These are phyloP conservation scores for Coemansia sp. DNA, from an alignment of 192 early-diverging fungal species.

Conservation along the genomic window DNA sequence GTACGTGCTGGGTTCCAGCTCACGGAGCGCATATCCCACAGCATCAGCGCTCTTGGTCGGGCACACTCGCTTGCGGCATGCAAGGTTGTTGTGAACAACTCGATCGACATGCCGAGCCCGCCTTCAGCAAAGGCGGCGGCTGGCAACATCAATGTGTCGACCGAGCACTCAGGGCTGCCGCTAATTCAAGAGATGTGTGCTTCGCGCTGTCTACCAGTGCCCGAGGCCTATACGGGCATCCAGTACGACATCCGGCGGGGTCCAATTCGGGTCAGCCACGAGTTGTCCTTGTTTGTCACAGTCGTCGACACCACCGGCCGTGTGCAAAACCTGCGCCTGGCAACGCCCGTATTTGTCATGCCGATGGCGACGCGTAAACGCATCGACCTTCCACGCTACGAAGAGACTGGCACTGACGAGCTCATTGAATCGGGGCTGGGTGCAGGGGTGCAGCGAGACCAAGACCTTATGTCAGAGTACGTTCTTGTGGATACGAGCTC, in stretches of 20 bases:
- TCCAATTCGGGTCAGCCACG: conserved; percentile 35
- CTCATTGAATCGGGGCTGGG: conserved; percentile 30
- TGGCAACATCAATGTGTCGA: not conserved
- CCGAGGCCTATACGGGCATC: conserved; percentile 38
- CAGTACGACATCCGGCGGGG: conserved; percentile 48
- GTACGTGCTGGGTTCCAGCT: conserved; percentile 38
- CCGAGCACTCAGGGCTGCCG: conserved; percentile 14
- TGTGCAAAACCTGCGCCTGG: conserved; percentile 39
- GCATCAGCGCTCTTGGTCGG: conserved; percentile 8
- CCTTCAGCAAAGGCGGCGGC: not conserved
- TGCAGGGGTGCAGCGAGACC: conserved; percentile 19
- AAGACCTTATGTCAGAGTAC: conserved; percentile 36
- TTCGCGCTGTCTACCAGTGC: conserved; percentile 28
- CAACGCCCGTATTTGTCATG: conserved; percentile 41
- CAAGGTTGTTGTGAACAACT: conserved; percentile 20
- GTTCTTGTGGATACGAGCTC: conserved; percentile 34
- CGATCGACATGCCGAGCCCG: conserved; percentile 10
- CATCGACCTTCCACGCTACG: conserved; percentile 40
- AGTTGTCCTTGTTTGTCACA: conserved; percentile 29
- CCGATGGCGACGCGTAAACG: conserved; percentile 22
- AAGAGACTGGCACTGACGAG: conserved; percentile 22
- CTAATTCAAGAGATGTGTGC: conserved; percentile 29
- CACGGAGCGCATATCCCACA: conserved; percentile 19
- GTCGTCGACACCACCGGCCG: conserved; percentile 18
- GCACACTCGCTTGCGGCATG: conserved; percentile 1